Evolutionary conservation across 768 basidiomycete species (phyloP).

Genomic region (Hericium alpestre): DNA sequence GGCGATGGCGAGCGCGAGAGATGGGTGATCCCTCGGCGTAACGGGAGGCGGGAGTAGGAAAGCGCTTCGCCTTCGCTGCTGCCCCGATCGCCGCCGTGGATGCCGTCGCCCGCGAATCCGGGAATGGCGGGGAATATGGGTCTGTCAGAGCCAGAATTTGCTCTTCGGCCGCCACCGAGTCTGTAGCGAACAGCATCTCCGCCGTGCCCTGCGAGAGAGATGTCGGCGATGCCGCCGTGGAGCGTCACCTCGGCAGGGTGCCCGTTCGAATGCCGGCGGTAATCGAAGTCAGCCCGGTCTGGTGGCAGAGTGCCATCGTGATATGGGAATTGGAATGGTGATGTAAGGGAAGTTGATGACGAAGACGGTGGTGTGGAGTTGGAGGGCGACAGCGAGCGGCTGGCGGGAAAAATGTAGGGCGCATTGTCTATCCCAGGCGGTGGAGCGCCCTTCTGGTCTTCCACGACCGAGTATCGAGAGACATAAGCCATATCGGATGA

Average conservation of each 20-base stretch:
- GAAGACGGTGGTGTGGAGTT: slow-evolving; percentile 54
- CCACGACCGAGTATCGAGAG: slow-evolving; percentile 30
- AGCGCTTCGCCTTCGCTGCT: slow-evolving; percentile 29
- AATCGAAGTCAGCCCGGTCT: slow-evolving; percentile 57
- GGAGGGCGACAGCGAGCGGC: slow-evolving; percentile 60
- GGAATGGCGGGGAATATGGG: slow-evolving; percentile 36
- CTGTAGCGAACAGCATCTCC: slow-evolving; percentile 54
- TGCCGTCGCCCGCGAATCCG: slow-evolving; percentile 41
- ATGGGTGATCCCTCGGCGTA: slow-evolving; percentile 9
- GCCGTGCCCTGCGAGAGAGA: slow-evolving; percentile 42
- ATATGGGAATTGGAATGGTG: slow-evolving; percentile 60
- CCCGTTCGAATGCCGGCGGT: slow-evolving; percentile 44
- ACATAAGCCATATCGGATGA: slow-evolving; percentile 38
- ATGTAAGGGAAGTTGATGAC: slow-evolving; percentile 49
- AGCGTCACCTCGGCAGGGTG: slow-evolving; percentile 55
- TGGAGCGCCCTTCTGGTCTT: slow-evolving; percentile 44
- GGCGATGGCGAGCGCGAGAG: slow-evolving; percentile 36
- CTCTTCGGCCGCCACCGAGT: slow-evolving; percentile 35
- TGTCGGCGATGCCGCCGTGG: slow-evolving; percentile 65
- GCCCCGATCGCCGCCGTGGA: slow-evolving; percentile 38
- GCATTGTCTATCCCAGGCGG: slow-evolving; percentile 39
- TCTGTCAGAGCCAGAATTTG: slow-evolving; percentile 39
- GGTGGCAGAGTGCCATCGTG: slow-evolving; percentile 40
- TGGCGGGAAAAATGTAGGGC: slow-evolving; percentile 51
- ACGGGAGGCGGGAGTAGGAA: slow-evolving; percentile 11